Base-by-base conservation (phyloP, 441 rosid species). In the Populus hybrid region DNA sequence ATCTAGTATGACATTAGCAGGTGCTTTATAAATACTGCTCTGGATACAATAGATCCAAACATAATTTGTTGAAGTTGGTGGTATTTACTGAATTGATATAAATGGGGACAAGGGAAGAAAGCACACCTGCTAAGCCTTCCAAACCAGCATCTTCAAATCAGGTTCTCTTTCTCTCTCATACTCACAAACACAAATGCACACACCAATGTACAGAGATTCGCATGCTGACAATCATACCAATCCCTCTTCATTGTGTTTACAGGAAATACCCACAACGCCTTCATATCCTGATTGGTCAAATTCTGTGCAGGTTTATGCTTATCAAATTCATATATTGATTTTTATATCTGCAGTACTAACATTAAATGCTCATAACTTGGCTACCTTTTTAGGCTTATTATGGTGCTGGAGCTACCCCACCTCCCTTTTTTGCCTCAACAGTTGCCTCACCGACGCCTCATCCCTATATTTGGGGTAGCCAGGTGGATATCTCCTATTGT, bases 381-480 rank as follows among this genome's bases (percentile, higher is more conserved):
- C 79, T 78, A 59, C 82, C 81, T 87, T 63, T 83, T 75, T 80
- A 94, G 99, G 99, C 97, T 77, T 94, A 90, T 81, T 97, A 94
- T 87, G 92, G 95, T 35, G 88, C 93, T 61, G 98, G 98, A 78
- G 98, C 88, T 73, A 82, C 95, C 64, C 91, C 98, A 1, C 89
- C 93, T 78, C 96, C 94, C 20, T 92, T 88, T 86, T 94, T 90
- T 30, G 92, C 98, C 75, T 89, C 99, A 61, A 90, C 92, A 3
- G 98, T 94, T 81, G 90, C 97, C 75, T 88, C 99, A 79, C 95
- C 98, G 67, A 80, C 94, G 81, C 97, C 97, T 53, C 97, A 91
- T 61, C 97, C 98, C 9, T 97, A 94, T 82, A 70, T 93, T 72
- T 94, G 98, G 99, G 92, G 98, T 71, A 76, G 93, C 85, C 99